A percentile compares a stretch with the other conserved stretches of the same genome.
Evolutionary conservation across 345 rosid genomes (phyloP).

Genomic region (Euphorbia tirucalli): DNA sequence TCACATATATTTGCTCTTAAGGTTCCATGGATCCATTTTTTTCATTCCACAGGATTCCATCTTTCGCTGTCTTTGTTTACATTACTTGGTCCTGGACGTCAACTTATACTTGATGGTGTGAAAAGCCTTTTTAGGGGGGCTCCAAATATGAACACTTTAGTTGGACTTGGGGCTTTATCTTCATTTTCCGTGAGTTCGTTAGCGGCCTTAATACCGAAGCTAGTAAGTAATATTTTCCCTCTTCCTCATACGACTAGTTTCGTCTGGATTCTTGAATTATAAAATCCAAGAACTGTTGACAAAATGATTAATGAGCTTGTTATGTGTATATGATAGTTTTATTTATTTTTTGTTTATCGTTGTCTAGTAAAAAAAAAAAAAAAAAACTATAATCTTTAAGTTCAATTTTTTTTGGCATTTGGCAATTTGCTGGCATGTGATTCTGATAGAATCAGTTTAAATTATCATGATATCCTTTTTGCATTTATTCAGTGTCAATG

Average conservation of each 20-base stretch:
- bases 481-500: background rate
- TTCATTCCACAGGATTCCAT: slow-evolving; percentile 93
- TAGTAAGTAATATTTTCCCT: slow-evolving; percentile 46
- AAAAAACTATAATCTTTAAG: background rate
- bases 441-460: background rate
- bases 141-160: slow-evolving; percentile 95
- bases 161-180: slow-evolving; percentile 95
- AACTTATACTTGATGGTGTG: slow-evolving; percentile 75
- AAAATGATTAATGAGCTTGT: too few relatives aligned
- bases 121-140: slow-evolving; percentile 77
- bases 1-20: slow-evolving; percentile 67
- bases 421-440: background rate
- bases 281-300: background rate
- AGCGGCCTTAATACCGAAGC: slow-evolving; percentile 75
- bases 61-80: slow-evolving; percentile 76
- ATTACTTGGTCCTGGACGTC: slow-evolving; percentile 92
- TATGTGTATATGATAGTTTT: too few relatives aligned
- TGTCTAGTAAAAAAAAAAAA: background rate
- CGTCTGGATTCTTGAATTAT: background rate
- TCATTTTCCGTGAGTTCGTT: slow-evolving; percentile 85
- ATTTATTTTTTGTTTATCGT: background rate
- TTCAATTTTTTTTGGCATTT: background rate
- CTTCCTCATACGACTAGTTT: slow-evolving; percentile 10
- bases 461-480: background rate
- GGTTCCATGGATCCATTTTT: slow-evolving; percentile 72